Evolutionary conservation across 441 rosid species (phyloP), one percentile per base, ranked within the genome.

Genomic region (Francoa sonchifolia): DNA sequence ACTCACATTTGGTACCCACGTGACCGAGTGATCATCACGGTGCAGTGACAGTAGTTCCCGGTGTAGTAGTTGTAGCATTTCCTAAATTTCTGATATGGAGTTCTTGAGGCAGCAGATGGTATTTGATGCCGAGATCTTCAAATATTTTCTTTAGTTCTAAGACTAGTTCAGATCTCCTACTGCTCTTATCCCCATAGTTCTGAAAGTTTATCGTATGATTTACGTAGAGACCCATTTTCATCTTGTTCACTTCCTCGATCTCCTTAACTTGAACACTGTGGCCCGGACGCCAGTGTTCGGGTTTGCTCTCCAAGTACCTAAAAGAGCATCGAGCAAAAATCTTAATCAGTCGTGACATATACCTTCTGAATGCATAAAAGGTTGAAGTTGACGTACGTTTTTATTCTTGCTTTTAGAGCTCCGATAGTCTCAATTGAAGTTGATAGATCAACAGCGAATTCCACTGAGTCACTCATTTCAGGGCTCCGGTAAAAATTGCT

Each of bases 121-220:
- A 69, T 32, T 43, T 50, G 15, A 69, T 69, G 19, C 28, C 44
- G 6, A 62, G 50, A 34, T 53, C 61, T 57, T 69, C 65, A 6
- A 69, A 62, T 5, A 62, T 65, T 29, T 33, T 56, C 64, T 62
- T 66, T 30, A 69, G 65, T 57, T 59, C 64, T 19, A 66, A 44
- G 17, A 69, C 51, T n/a, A 69, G 55, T 8, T 66, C 62, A 3
- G 72, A 62, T 54, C 72, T 69, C 8, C 69, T 18, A 20, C 48
- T 59, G 31, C n/a, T 39, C 50, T 48, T 59, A 10, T 62, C 72
- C 3, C 52, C 69, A 10, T 51, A 65, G 38, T 62, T 57, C 58
- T 62, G 76, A 25, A 70, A 70, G 49, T 69, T 66, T 25, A 62
- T 62, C 25, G 76, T 56, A 43, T 66, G 76, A 40, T 43, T 55